Conservation (phyloP, 192 early-diverging fungal genomes). For the Dissophora globulifera region DNA sequence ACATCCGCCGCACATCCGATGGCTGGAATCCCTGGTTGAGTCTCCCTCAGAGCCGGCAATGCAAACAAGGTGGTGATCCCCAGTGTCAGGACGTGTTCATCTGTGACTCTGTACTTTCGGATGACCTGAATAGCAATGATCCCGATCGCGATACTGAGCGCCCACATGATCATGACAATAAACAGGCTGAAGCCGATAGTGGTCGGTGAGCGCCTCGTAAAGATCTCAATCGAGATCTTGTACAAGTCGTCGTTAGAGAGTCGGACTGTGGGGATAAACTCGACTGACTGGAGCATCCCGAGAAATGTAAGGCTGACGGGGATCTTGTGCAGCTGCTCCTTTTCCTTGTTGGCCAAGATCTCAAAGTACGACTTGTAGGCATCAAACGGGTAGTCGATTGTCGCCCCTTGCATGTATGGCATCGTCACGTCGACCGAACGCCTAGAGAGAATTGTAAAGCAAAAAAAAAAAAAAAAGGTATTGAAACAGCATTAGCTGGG, state of each 20-base stretch:
- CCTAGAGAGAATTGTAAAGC: conserved; percentile 18
- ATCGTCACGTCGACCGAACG: conserved; percentile 50
- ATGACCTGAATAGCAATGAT: conserved; percentile 60
- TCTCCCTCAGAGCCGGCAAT: conserved; percentile 41
- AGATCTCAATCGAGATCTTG: conserved; percentile 54
- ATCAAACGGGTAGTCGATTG: conserved; percentile 62
- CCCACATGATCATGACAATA: conserved; percentile 63
- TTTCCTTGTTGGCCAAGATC: conserved; percentile 49
- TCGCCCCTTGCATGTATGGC: conserved; percentile 49
- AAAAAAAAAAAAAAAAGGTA: too few species aligned
- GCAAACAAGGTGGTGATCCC: conserved; percentile 61
- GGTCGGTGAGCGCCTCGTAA: conserved; percentile 55
- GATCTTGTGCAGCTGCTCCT: conserved; percentile 51
- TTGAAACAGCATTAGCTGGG: too few species aligned
- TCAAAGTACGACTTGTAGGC: conserved; percentile 60
- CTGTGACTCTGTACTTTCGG: conserved; percentile 46
- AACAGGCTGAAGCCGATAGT: conserved; percentile 61
- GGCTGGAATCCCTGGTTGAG: conserved; percentile 57
- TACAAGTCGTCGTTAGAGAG: conserved; percentile 26
- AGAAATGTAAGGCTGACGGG: conserved; percentile 55
- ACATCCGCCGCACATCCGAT: conserved; percentile 62
- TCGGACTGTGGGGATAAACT: conserved; percentile 51
- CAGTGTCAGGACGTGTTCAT: conserved; percentile 56
- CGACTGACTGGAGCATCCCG: conserved; percentile 56
- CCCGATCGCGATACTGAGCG: conserved; percentile 53